Base-by-base conservation (phyloP, 192 early-diverging fungal genomes). In the Jimgerdemannia flammicorona region DNA sequence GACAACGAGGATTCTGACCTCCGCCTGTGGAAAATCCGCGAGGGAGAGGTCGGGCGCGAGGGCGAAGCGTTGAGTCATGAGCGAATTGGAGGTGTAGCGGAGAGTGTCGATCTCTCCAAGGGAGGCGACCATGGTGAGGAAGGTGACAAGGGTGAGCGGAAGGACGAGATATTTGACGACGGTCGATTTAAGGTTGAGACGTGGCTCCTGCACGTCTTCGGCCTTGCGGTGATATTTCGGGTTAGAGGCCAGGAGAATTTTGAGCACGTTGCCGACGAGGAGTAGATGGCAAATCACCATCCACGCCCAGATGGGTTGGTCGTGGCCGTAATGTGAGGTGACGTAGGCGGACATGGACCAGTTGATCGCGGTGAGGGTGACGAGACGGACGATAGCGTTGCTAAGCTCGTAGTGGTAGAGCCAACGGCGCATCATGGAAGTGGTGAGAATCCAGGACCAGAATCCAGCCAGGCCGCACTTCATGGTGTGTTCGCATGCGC, bases 281-380 rank as follows among this genome's bases (percentile, higher is more conserved):
- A 88, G 75, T 11, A 88, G 75, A 39, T 78, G 64, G 43, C 85
- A 84, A 43, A 85, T 84, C 8, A 81, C 78, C 80, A 90, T 85
- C 88, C 86, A 87, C 4, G 77, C 81, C 87, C 86, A 85, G 43
- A 88, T 84, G 39, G 88, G 88, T 40, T 87, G 78, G 75, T 90
- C 88, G 29, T 74, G 74, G 7, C 88, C 88, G 78, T 84, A 87
- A 64, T 78, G 80, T 43, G 83, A 83, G 43, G 74, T 75, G 0
- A 90, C 80, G 40, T 84, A 86, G 3, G 82, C 79, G n/a, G 84
- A 85, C 0, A 85, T 72, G 11, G 85, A 83, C 86, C 86, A 90
- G 67, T 80, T 88, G 44, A 88, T 85, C 40, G 79, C 80, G 44
- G 79, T 85, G 20, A 90, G 77, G 3, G 84, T 83, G 65, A 86